These are phyloP conservation scores for Tetrapisispora namnaoensis DNA, from an alignment of 805 yeast genomes.

Conservation along the genomic window DNA sequence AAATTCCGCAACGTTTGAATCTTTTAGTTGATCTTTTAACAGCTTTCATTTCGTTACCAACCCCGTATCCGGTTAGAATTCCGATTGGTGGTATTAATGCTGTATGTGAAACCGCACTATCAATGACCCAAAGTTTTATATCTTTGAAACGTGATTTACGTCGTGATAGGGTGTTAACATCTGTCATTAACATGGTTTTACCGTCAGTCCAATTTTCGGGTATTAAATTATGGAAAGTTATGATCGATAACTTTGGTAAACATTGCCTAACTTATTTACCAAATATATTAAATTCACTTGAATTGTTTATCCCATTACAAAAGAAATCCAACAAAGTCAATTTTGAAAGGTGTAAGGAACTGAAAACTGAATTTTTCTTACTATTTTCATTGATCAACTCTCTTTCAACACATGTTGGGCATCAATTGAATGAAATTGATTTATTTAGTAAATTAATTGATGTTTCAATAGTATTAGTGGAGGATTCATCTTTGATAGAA, in stretches of 20 bases:
- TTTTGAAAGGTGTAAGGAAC: slow-evolving; percentile 28
- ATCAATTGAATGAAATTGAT: slow-evolving; percentile 40
- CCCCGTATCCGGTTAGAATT: slow-evolving; percentile 46
- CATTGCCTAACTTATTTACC: slow-evolving; percentile 38
- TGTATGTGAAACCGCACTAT: slow-evolving; percentile 43
- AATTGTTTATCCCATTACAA: slow-evolving; percentile 47
- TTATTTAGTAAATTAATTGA: slow-evolving; percentile 49
- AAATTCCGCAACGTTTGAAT: slow-evolving; percentile 43
- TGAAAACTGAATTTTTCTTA: slow-evolving; percentile 16
- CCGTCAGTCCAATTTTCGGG: slow-evolving; percentile 38
- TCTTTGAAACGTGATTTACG: slow-evolving; percentile 48
- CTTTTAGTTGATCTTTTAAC: slow-evolving; percentile 37
- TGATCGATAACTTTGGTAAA: slow-evolving; percentile 25
- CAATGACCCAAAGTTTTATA: slow-evolving; percentile 46
- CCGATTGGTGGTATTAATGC: slow-evolving; percentile 53
- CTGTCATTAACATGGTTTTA: slow-evolving; percentile 36
- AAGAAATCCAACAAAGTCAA: slow-evolving; percentile 32
- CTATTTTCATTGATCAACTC: slow-evolving; percentile 16
- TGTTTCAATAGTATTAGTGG: slow-evolving; percentile 37
- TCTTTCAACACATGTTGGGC: slow-evolving; percentile 26
- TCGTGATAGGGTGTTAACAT: slow-evolving; percentile 41
- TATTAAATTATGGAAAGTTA: slow-evolving; percentile 31
- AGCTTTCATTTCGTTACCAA: slow-evolving; percentile 40
- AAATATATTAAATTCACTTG: slow-evolving; percentile 44
- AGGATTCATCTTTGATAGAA: slow-evolving; percentile 27